Evolutionary conservation across 139 green algal species (phyloP), one percentile per base, ranked within the genome.

Genomic region (Micromonas pusilla): DNA sequence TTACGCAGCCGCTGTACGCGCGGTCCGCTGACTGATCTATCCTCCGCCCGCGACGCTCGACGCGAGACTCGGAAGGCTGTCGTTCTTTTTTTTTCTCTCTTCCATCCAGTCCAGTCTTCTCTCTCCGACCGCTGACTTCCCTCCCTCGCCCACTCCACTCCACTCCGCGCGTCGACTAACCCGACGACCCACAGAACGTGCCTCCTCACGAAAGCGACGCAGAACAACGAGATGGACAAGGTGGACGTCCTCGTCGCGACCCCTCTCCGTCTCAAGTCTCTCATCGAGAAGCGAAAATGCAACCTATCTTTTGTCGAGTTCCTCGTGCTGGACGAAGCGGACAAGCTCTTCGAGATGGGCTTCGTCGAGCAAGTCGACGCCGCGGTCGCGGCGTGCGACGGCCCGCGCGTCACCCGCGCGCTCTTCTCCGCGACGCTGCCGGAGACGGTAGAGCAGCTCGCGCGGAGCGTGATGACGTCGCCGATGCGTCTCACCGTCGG

Each of bases 401-500:
- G 90, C 77, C 57, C 70, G 30, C 13, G 38, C n/a, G 9, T 83
- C 28, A 26, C 36, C 13, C 77, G 81, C 1, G 62, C 74, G 0
- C 45, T 98, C 19, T 98, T 97, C 87, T 93, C 83, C 66, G 94
- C 94, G 52, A 98, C 94, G 16, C 86, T 98, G 79, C 94, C 93
- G 3, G 91, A 97, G 38, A 85, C 82, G 1, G 83, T 83, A 26
- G 92, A 97, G 86, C 72, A 88, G 23, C 76, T 97, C 70, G 93
- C 94, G 0, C 84, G 89, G 78, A 91, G 81, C 39, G 85, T 97
- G 39, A 86, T 98, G 79, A 75, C 86, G 2, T 81, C 92, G 34
- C 95, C 95, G 0, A 81, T 99, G 52, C 88, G 93, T 39, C 82
- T 99, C 25, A 93, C 91, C 30, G 73, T 89, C 0, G 85, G 85